Percentiles rank a stretch among this genome's conserved stretches.
Evolutionary conservation across 1,139 yeast species (phyloP).

Genomic region (Debaryomyces sp.): DNA sequence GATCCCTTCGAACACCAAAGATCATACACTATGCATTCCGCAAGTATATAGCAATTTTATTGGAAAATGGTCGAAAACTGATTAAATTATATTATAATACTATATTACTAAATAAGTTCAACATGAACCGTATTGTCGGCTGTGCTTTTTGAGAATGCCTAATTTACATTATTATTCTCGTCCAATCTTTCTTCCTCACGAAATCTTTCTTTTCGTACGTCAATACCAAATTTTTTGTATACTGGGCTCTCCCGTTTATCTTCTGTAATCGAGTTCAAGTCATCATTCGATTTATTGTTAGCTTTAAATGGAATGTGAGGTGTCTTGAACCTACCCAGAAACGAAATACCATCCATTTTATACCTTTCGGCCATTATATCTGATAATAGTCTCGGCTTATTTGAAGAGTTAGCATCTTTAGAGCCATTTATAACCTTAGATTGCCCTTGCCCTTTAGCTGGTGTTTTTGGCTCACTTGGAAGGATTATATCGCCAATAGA

Average conservation of each 20-base stretch:
- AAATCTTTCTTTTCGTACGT: background rate
- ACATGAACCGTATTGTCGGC: background rate
- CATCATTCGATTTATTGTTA: background rate
- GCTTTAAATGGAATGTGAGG: background rate
- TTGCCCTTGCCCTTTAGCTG: background rate
- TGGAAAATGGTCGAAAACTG: no score
- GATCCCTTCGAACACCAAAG: no score
- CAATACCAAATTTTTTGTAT: background rate
- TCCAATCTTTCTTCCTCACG: background rate
- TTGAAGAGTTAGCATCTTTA: background rate
- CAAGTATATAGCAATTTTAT: no score
- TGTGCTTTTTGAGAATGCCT: background rate
- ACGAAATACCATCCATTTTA: conserved; percentile 2
- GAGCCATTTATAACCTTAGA: background rate
- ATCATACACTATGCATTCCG: no score
- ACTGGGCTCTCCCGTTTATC: background rate
- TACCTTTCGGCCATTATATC: conserved; percentile 9
- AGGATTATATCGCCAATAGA: background rate
- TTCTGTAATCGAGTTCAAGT: background rate
- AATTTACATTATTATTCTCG: background rate
- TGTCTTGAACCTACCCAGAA: conserved; percentile 3
- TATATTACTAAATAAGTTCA: no score
- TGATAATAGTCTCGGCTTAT: conserved; percentile 4
- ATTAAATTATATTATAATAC: no score
- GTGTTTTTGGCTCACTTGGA: background rate